Base-by-base conservation (phyloP, 352 stramenopile genomes). In the Plasmopara viticola region DNA sequence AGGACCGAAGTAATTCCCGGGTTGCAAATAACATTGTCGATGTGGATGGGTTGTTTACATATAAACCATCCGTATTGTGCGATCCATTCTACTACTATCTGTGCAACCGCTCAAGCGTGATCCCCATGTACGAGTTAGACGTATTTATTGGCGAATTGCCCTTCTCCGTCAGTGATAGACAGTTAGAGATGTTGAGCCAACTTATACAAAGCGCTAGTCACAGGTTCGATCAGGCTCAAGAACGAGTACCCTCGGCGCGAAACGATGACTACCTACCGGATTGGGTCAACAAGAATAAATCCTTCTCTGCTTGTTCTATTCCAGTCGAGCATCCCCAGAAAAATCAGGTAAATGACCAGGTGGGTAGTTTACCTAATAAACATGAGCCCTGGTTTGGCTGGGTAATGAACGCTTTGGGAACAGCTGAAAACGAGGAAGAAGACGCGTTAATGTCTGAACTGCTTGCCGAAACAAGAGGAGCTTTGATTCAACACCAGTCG, bases 81-180 rank as follows among this genome's bases (percentile, higher is more conserved):
- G 79, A 90, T 13, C 79, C 79, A 0, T 90, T 90, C 43, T 87
- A 78, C 51, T 60, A 66, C 20, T 90, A 90, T 46, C 87, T 74
- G 10, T 78, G 66, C 51, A 70, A 64, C 8, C 70, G 76, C 8
- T 54, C 62, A 13, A 63, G 53, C 20, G 40, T 86, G 34, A 56
- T 48, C 1, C 66, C 70, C 15, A 80, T 78, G 61, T 63, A 84
- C 40, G 81, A 91, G 45, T 48, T 90, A 29, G 82, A 91, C 44
- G 30, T 86, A 25, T 90, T 86, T 48, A 64, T 94, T 12, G 60
- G 64, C 4, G 74, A 92, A 20, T 51, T 94, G 10, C 51, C 72
- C 25, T 90, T 94, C 31, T 92, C 84, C 4, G 48, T 92, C 28
- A 94, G 84, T 48, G 74, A 94, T 61, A 67, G 84, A 33, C 84